A percentile compares a stretch with the other conserved stretches of the same genome.
phyloP scores from a whole-genome alignment of 2,329 filamentous ascomycete species.

The Calonectria henricotiae region DNA sequence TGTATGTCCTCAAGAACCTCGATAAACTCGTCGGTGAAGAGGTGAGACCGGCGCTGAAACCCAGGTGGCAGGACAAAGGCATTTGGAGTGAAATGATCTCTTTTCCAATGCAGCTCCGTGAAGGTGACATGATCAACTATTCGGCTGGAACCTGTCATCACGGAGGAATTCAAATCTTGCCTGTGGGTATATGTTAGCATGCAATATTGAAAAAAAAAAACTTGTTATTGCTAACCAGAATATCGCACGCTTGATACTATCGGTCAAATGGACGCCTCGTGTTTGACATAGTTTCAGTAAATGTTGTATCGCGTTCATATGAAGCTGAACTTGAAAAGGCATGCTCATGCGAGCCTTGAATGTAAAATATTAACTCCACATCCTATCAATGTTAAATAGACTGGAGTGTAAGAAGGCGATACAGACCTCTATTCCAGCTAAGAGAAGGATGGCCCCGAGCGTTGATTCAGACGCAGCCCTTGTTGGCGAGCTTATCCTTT shows the following conservation, averaged over 20 bases:
- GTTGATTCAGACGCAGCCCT: conserved; percentile 57
- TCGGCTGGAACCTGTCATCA: conserved; percentile 60
- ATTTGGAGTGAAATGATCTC: conserved; percentile 54
- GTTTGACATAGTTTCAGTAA: conserved; percentile 56
- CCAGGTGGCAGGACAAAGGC: conserved; percentile 57
- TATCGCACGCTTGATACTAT: conserved; percentile 63
- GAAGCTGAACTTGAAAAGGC: conserved; percentile 59
- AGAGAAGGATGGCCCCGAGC: conserved; percentile 61
- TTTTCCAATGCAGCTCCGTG: conserved; percentile 59
- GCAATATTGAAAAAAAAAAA: conserved; percentile 25
- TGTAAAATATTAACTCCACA: conserved; percentile 22
- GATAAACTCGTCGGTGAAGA: conserved; percentile 55
- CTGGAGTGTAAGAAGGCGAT: background rate
- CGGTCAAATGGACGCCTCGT: conserved; percentile 54
- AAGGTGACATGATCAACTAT: conserved; percentile 62
- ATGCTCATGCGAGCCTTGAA: conserved; percentile 59
- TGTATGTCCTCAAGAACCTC: conserved; percentile 60
- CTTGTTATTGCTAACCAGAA: conserved; percentile 58
- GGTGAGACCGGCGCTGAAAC: conserved; percentile 49
- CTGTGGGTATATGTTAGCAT: conserved; percentile 45
- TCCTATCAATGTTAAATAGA: too few species aligned
- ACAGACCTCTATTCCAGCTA: conserved; percentile 62
- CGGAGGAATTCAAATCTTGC: conserved; percentile 63
- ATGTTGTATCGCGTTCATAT: conserved; percentile 59
- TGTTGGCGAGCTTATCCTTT: conserved; percentile 54